A percentile compares a stretch with the other conserved stretches of the same genome.
Evolutionary conservation across 768 basidiomycete genomes (phyloP).

Genomic region (Xerocomellus intermedius): DNA sequence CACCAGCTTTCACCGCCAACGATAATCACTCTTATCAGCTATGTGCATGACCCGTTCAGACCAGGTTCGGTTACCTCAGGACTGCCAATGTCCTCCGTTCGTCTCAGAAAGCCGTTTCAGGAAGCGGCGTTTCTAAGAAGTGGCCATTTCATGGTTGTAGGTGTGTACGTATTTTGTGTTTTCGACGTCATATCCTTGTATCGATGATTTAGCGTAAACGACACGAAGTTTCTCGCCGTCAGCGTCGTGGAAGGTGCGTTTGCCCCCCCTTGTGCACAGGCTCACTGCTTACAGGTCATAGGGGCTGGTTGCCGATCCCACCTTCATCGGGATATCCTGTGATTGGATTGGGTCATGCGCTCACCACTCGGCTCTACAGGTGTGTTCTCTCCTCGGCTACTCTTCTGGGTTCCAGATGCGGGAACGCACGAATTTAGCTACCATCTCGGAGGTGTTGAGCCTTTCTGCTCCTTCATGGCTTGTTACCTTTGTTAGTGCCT

Average conservation of each 20-base stretch:
- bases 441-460: slow-evolving; percentile 53
- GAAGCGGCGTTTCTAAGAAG: no score
- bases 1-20: no score
- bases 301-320: slow-evolving; percentile 40
- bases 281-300: slow-evolving; percentile 4
- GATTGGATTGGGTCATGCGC: not conserved
- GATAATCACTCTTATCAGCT: no score
- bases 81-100: no score
- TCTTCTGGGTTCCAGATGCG: slow-evolving; percentile 51
- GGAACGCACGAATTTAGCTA: slow-evolving; percentile 49
- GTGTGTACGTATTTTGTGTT: slow-evolving; percentile 63
- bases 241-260: slow-evolving; percentile 23
- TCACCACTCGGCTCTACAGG: slow-evolving; percentile 23
- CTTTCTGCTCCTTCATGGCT: slow-evolving; percentile 35
- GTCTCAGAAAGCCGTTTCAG: no score
- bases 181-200: slow-evolving; percentile 61
- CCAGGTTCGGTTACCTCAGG: no score
- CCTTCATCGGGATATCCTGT: slow-evolving; percentile 41
- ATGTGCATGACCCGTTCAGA: no score
- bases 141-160: slow-evolving; percentile 38
- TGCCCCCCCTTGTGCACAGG: not conserved
- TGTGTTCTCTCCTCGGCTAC: slow-evolving; percentile 48
- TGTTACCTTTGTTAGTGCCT: slow-evolving; percentile 42
- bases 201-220: slow-evolving; percentile 29
- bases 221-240: slow-evolving; percentile 24